Evolutionary conservation across 2,329 filamentous ascomycete genomes (phyloP).

Genomic region (Juglanconis sp.): DNA sequence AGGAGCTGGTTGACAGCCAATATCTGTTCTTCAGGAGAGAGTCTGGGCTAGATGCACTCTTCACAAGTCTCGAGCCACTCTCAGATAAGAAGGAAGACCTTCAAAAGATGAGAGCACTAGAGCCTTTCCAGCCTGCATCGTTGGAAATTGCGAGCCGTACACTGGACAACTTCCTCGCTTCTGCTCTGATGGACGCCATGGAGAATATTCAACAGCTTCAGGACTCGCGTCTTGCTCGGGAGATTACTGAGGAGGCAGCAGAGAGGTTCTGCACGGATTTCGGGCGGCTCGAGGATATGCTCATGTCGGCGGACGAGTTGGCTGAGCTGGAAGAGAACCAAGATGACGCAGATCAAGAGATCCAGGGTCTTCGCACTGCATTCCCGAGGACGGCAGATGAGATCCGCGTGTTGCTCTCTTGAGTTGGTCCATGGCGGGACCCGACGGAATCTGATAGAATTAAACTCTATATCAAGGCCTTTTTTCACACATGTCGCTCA

Average conservation of each 20-base stretch:
- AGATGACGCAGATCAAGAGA: conserved; percentile 18
- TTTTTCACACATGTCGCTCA: too few relatives aligned
- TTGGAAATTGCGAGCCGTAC: conserved; percentile 69
- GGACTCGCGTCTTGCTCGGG: conserved; percentile 67
- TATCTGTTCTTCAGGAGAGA: conserved; percentile 67
- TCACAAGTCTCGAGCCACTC: conserved; percentile 51
- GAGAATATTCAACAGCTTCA: conserved; percentile 74
- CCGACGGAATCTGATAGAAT: background rate
- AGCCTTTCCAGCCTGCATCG: conserved; percentile 55
- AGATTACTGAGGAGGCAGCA: conserved; percentile 79
- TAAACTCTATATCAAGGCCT: background rate
- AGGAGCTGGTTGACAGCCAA: conserved; percentile 64
- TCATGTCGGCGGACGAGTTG: conserved; percentile 42
- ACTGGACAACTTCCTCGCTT: conserved; percentile 87
- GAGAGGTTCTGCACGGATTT: conserved; percentile 84
- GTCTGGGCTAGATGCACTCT: conserved; percentile 69
- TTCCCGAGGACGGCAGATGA: conserved; percentile 61
- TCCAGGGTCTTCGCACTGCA: conserved; percentile 36
- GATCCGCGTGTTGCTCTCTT: conserved; percentile 57
- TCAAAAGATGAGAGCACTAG: conserved; percentile 50
- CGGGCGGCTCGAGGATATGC: conserved; percentile 53
- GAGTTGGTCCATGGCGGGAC: conserved; percentile 10
- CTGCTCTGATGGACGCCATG: conserved; percentile 86
- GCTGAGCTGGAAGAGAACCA: conserved; percentile 22
- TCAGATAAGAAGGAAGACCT: conserved; percentile 44